phyloP scores from a whole-genome alignment of 345 rosid species.

The Gossypium turneri region DNA sequence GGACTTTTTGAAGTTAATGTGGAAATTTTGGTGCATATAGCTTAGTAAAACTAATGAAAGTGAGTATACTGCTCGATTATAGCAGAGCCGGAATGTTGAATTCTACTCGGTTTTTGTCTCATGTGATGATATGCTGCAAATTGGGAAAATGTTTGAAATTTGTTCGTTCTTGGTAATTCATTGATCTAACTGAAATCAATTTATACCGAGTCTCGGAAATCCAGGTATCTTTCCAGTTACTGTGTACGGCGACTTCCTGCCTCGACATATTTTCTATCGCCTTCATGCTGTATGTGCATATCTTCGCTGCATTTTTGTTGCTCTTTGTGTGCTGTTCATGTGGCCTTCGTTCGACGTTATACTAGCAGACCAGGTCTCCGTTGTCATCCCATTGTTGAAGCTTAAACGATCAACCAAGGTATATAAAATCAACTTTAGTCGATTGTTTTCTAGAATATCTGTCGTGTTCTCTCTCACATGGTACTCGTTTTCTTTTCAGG shows the following conservation, averaged over 20 bases:
- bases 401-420: constrained; percentile 73
- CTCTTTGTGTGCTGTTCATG: constrained; percentile 60
- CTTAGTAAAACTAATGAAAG: not conserved
- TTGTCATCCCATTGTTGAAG: constrained; percentile 72
- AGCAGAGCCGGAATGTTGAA: not conserved
- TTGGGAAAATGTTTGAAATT: not conserved
- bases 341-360: constrained; percentile 79
- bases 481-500: constrained; percentile 34
- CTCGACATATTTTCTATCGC: constrained; percentile 75
- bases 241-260: constrained; percentile 77
- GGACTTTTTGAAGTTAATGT: not conserved
- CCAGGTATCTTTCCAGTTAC: constrained; percentile 75
- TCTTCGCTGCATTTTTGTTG: constrained; percentile 73
- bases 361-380: constrained; percentile 81
- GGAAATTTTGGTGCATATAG: not conserved
- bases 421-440: constrained; percentile 11
- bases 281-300: constrained; percentile 88
- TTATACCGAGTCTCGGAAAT: not conserved
- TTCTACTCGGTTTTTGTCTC: not conserved
- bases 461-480: constrained; percentile 1
- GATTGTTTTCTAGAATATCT: constrained; percentile 2
- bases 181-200: not conserved
- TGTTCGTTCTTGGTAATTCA: not conserved
- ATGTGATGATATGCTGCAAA: not conserved
- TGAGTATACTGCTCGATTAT: not conserved